Conservation (phyloP, 2,329 filamentous ascomycete species). For the Aspergillus intermedius region DNA sequence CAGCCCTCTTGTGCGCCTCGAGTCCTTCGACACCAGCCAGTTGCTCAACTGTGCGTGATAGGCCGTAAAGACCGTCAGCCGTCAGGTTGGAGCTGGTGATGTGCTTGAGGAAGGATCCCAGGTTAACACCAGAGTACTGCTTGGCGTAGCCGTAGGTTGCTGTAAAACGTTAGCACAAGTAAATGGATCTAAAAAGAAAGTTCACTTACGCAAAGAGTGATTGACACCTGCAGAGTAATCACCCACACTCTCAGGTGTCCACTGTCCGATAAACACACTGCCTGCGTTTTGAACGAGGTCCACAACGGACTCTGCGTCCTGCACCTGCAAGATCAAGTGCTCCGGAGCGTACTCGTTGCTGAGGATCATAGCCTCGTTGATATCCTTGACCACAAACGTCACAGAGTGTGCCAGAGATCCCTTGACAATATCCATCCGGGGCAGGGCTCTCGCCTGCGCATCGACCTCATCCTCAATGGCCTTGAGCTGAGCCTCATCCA, state of each 20-base stretch:
- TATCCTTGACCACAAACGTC: slow-evolving; percentile 66
- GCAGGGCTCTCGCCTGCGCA: slow-evolving; percentile 75
- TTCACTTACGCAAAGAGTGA: slow-evolving; percentile 81
- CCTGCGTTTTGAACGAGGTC: slow-evolving; percentile 85
- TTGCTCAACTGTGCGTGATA: slow-evolving; percentile 87
- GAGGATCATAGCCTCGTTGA: slow-evolving; percentile 68
- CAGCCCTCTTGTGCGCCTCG: slow-evolving; percentile 78
- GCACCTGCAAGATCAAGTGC: slow-evolving; percentile 86
- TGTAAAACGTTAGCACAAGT: slow-evolving; percentile 31
- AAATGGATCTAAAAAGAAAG: slow-evolving; percentile 8
- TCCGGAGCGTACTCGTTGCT: slow-evolving; percentile 96
- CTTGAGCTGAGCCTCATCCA: slow-evolving; percentile 63
- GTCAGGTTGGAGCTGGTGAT: slow-evolving; percentile 93
- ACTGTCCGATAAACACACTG: slow-evolving; percentile 89
- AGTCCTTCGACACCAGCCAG: slow-evolving; percentile 89
- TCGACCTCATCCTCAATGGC: slow-evolving; percentile 92
- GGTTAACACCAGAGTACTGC: slow-evolving; percentile 96
- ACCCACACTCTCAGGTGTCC: slow-evolving; percentile 96
- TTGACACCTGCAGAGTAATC: slow-evolving; percentile 98
- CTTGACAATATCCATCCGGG: slow-evolving; percentile 85
- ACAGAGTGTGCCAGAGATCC: slow-evolving; percentile 88
- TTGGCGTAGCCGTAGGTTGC: slow-evolving; percentile 97
- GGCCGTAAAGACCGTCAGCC: slow-evolving; percentile 73
- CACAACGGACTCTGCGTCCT: slow-evolving; percentile 66
- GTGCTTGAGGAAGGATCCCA: slow-evolving; percentile 94